A percentile compares a stretch with the other conserved stretches of the same genome.
phyloP scores from a whole-genome alignment of 2,329 filamentous ascomycete species.

The Fusarium ramigenum region DNA sequence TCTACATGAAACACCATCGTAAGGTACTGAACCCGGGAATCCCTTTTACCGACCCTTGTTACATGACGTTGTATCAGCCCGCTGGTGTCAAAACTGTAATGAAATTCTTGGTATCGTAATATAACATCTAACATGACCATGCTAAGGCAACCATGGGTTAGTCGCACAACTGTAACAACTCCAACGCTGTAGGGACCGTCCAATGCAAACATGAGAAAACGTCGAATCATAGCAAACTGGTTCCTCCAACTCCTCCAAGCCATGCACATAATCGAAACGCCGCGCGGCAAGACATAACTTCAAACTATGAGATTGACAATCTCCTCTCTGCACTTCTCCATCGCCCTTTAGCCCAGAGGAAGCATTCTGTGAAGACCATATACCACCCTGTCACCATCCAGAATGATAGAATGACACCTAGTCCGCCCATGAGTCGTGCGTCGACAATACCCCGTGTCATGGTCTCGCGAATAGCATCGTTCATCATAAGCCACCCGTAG shows the following conservation, averaged over 20 bases:
- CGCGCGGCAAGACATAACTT: background rate
- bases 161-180: slow-evolving; percentile 4
- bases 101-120: slow-evolving; percentile 35
- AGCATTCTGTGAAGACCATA: slow-evolving; percentile 58
- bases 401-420: slow-evolving; percentile 58
- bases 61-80: slow-evolving; percentile 19
- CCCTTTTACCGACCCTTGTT: slow-evolving; percentile 19
- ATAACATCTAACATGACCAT: slow-evolving; percentile 16
- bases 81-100: slow-evolving; percentile 3
- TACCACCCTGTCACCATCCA: slow-evolving; percentile 61
- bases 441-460: slow-evolving; percentile 52
- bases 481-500: slow-evolving; percentile 57
- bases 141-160: background rate
- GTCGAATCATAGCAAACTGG: background rate
- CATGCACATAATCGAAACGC: slow-evolving; percentile 5
- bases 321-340: slow-evolving; percentile 44
- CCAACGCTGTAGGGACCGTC: slow-evolving; percentile 22
- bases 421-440: slow-evolving; percentile 55
- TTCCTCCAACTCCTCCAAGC: slow-evolving; percentile 7
- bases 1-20: slow-evolving; percentile 35
- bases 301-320: slow-evolving; percentile 21
- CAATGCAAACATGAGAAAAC: slow-evolving; percentile 7
- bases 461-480: slow-evolving; percentile 49
- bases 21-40: slow-evolving; percentile 21
- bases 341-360: slow-evolving; percentile 51